These are phyloP conservation scores for Hippophae rhamnoides DNA, from an alignment of 306 rosid species.

Conservation along the genomic window DNA sequence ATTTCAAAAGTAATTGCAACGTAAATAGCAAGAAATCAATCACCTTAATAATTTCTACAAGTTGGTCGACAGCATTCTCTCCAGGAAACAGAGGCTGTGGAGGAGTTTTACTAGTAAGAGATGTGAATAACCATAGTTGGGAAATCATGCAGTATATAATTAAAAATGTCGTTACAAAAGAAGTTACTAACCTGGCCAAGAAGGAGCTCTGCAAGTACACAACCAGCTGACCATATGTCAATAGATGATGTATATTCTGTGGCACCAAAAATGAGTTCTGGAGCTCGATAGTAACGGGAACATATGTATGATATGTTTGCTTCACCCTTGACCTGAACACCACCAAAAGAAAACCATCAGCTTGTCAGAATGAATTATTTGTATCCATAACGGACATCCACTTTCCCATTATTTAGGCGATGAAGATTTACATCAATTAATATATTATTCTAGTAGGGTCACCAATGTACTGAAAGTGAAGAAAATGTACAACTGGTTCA, in stretches of 20 bases:
- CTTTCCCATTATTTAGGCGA: too few species aligned
- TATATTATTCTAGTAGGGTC: too few species aligned
- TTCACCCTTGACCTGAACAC: constrained; percentile 70
- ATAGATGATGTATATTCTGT: constrained; percentile 81
- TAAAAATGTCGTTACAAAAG: constrained; percentile 5
- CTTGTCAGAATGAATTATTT: not conserved
- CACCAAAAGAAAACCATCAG: constrained; percentile 8
- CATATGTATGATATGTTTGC: constrained; percentile 86
- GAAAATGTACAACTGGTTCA: too few species aligned
- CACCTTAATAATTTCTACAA: constrained; percentile 94
- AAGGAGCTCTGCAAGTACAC: constrained; percentile 97
- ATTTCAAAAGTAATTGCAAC: constrained; percentile 16
- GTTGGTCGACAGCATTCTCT: constrained; percentile 91
- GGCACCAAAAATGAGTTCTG: constrained; percentile 97
- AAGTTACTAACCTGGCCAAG: constrained; percentile 62
- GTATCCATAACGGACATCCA: not conserved
- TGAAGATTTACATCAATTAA: too few species aligned
- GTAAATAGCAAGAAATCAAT: constrained; percentile 8
- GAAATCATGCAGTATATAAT: not conserved
- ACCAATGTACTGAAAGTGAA: too few species aligned
- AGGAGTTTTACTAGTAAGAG: constrained; percentile 28
- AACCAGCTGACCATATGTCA: constrained; percentile 99
- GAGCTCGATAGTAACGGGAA: constrained; percentile 95
- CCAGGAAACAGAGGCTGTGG: constrained; percentile 89
- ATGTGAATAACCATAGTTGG: constrained; percentile 8